phyloP scores from a whole-genome alignment of 192 early-diverging fungal species.

The Spizellomyces sp. region DNA sequence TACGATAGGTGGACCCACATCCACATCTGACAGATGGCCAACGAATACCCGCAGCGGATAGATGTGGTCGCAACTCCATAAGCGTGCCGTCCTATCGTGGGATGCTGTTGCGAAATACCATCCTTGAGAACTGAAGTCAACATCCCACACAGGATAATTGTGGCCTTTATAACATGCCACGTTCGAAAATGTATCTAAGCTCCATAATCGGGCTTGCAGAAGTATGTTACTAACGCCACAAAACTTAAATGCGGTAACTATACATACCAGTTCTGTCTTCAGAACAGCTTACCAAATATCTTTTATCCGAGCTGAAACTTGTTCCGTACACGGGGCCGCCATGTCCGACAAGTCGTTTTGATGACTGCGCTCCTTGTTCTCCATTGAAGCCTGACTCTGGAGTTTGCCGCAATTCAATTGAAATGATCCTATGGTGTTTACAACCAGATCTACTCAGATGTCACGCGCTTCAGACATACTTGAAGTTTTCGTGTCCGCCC shows the following conservation, averaged over 20 bases:
- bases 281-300: slow-evolving; percentile 85
- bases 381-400: not conserved
- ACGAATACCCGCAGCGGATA: slow-evolving; percentile 96
- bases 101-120: slow-evolving; percentile 97
- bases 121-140: slow-evolving; percentile 85
- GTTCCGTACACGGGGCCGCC: slow-evolving; percentile 87
- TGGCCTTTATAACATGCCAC: slow-evolving; percentile 96
- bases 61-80: slow-evolving; percentile 98
- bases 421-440: no score
- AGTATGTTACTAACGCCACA: slow-evolving; percentile 13
- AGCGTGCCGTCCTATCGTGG: slow-evolving; percentile 90
- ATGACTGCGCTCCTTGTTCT: slow-evolving; percentile 21
- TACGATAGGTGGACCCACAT: slow-evolving; percentile 62
- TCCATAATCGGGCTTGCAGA: slow-evolving; percentile 87
- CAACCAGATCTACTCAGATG: no score
- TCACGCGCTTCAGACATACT: not conserved
- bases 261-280: slow-evolving; percentile 83
- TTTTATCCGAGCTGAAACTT: slow-evolving; percentile 83
- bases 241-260: slow-evolving; percentile 3
- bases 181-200: slow-evolving; percentile 85
- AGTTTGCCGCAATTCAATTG: not conserved
- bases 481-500: not conserved
- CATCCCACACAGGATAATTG: slow-evolving; percentile 97
- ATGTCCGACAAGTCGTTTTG: slow-evolving; percentile 79
- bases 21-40: slow-evolving; percentile 96